Evolutionary conservation across 208 protist genomes (phyloP), one percentile per base, ranked within the genome.

Genomic region (Trypanosoma scelopori): DNA sequence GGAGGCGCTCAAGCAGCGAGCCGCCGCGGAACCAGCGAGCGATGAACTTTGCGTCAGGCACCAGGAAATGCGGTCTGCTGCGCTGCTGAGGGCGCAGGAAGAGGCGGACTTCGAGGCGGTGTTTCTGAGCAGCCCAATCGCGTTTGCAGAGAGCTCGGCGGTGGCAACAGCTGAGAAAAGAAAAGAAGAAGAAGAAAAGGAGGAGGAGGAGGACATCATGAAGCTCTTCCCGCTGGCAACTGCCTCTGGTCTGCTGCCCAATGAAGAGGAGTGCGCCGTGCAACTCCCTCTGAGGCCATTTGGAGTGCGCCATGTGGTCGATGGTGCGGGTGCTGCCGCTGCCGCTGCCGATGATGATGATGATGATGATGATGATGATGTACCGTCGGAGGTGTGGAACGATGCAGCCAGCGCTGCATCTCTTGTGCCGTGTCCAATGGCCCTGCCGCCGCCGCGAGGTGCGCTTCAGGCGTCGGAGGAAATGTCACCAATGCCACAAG

Each of bases 21-120:
- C 48, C 37, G 18, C 39, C 25, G 39, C n/a, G 30, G 62, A 39
- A 41, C 39, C 39, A 1, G 32, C 20, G n/a, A 45, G 27, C 12
- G 41, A 56, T 16, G 42, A 62, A 15, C 20, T 46, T 1, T 50
- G 16, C 22, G 30, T 35, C 37, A 51, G 53, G 12, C 18, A 37
- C 4, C 16, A 47, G 6, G 47, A 65, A 27, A n/a, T 23, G 13
- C 66, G 57, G 37, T 56, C 49, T 11, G 48, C 58, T 20, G 42
- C 28, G 9, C 18, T 20, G 27, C 32, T 50, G 9, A 65, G 7
- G n/a, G 41, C 35, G 41, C 18, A 56, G 56, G 49, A 56, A 35
- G 57, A 71, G 25, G 50, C 5, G 15, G 66, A 65, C 18, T 70
- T 70, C 48, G 55, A 55, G 37, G 18, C 20, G 13, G 5, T 70